Conservation (phyloP, 1,284 basidiomycete genomes). For the Rhodotorula mucilaginosa region DNA sequence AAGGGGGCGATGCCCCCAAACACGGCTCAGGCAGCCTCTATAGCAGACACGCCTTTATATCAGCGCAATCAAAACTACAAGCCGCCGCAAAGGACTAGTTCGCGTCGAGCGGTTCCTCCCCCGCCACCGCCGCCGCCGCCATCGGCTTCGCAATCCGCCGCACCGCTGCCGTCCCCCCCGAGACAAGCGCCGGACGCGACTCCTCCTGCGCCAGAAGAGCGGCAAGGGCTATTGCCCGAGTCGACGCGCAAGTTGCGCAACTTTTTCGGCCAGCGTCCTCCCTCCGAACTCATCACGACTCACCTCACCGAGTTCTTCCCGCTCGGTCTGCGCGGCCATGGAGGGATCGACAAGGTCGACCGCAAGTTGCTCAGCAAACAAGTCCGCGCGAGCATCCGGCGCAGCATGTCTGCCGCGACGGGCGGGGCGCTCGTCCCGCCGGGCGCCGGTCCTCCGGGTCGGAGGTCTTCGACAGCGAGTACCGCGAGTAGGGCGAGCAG, state of each 20-base stretch:
- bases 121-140: conserved; percentile 4
- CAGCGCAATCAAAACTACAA: not conserved
- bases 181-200: not conserved
- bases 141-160: not conserved
- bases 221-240: conserved; percentile 6
- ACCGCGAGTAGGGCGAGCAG: conserved; percentile 21
- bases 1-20: too few species aligned
- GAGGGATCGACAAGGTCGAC: conserved; percentile 60
- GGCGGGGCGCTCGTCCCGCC: conserved; percentile 18
- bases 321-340: conserved; percentile 44
- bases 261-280: conserved; percentile 97
- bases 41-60: not conserved
- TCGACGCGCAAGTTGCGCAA: conserved; percentile 66
- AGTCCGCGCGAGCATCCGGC: conserved; percentile 67
- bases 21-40: not conserved
- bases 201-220: not conserved
- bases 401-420: conserved; percentile 39
- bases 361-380: conserved; percentile 75
- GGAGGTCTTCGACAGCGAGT: conserved; percentile 22
- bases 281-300: conserved; percentile 94
- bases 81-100: conserved; percentile 29
- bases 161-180: not conserved
- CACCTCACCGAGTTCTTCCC: conserved; percentile 97
- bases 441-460: conserved; percentile 1
- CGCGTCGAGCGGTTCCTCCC: conserved; percentile 14